Evolutionary conservation across 495 filamentous ascomycete genomes (phyloP).

Genomic region (Penicillium arizonense): DNA sequence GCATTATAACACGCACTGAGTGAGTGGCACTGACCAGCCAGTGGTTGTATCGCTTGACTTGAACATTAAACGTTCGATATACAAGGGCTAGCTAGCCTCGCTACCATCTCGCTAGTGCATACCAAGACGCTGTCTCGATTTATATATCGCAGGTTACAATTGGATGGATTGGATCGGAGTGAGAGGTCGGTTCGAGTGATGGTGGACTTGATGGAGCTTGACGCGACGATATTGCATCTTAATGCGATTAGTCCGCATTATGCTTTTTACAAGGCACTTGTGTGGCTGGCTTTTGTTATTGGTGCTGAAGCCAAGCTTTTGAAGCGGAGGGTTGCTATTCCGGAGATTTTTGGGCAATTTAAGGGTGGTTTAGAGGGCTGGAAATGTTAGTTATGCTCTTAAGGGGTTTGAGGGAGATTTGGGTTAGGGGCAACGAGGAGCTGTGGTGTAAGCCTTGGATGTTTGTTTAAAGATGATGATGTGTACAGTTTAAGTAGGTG

Average conservation of each 20-base stretch:
- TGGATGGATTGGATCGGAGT: background rate
- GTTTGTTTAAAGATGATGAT: conserved; percentile 6
- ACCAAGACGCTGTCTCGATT: conserved; percentile 13
- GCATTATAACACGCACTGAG: too few relatives aligned
- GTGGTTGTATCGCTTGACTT: too few relatives aligned
- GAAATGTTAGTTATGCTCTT: conserved; percentile 15
- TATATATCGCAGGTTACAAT: conserved; percentile 14
- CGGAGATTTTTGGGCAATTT: conserved; percentile 5
- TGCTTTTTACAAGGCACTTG: conserved; percentile 9
- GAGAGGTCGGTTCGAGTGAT: background rate
- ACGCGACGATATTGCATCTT: conserved; percentile 7
- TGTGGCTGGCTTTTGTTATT: conserved; percentile 22
- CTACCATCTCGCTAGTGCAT: conserved; percentile 15
- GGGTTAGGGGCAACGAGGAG: background rate
- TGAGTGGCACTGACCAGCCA: too few relatives aligned
- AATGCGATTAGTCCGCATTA: conserved; percentile 2
- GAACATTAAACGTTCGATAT: too few relatives aligned
- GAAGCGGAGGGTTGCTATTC: conserved; percentile 6
- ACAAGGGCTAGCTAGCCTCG: background rate
- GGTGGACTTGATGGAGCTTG: background rate
- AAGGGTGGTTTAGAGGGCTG: conserved; percentile 14
- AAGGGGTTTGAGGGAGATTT: conserved; percentile 11
- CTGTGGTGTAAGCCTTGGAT: conserved; percentile 7
- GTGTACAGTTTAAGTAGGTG: background rate
- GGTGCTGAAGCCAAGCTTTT: conserved; percentile 12